Percentiles rank a stretch among this genome's conserved stretches.
Evolutionary conservation across 345 rosid species (phyloP).

Genomic region (Corchorus olitorius): DNA sequence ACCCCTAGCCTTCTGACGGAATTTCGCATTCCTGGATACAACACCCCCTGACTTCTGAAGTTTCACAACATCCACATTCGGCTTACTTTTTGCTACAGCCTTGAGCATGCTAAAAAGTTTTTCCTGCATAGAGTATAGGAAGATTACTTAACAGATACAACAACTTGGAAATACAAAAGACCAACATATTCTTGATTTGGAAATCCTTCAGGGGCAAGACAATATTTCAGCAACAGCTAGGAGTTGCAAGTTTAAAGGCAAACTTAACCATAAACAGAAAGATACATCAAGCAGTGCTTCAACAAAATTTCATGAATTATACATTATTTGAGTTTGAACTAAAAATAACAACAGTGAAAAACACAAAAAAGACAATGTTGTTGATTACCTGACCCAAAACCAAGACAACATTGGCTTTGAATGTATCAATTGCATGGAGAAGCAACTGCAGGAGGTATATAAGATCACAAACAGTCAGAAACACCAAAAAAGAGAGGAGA

Average conservation of each 20-base stretch:
- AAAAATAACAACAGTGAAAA: background rate
- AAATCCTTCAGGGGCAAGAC: background rate
- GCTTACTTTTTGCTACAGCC: conserved; percentile 63
- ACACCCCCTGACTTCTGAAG: conserved; percentile 93
- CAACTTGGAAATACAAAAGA: background rate
- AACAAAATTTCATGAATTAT: background rate
- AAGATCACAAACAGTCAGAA: conserved; percentile 10
- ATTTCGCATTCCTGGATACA: conserved; percentile 66
- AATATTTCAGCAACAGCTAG: background rate
- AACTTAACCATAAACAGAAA: background rate
- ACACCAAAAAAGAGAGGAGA: conserved; percentile 10
- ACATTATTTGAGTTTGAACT: background rate
- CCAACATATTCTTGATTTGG: background rate
- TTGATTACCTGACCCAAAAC: conserved; percentile 78
- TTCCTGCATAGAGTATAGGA: conserved; percentile 48
- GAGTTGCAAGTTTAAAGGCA: background rate
- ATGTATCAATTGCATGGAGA: conserved; percentile 75
- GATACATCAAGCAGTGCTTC: background rate
- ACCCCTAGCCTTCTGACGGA: conserved; percentile 65
- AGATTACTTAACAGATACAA: background rate
- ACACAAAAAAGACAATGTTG: background rate
- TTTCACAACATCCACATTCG: conserved; percentile 82
- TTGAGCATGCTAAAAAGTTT: conserved; percentile 94
- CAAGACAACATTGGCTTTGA: conserved; percentile 83
- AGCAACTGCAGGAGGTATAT: conserved; percentile 54